phyloP scores from a whole-genome alignment of 2,329 filamentous ascomycete genomes.

The Pseudogymnoascus sp. region DNA sequence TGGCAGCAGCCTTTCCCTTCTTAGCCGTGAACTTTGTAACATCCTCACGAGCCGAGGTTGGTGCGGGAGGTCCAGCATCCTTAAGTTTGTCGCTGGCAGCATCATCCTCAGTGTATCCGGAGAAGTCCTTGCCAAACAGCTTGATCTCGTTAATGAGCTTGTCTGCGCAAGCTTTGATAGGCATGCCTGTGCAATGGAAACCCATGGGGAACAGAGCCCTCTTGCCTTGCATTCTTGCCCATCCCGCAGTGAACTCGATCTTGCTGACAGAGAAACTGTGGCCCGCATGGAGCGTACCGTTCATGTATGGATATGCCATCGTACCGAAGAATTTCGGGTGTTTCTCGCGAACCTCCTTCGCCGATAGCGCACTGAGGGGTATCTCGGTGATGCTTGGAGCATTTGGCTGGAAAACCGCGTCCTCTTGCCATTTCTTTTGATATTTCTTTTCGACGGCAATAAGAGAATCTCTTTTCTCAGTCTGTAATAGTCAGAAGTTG shows the following conservation, averaged over 20 bases:
- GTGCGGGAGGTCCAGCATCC: conserved; percentile 45
- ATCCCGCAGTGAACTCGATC: conserved; percentile 84
- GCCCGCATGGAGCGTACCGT: conserved; percentile 80
- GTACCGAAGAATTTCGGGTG: conserved; percentile 87
- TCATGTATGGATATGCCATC: conserved; percentile 76
- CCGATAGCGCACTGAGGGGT: conserved; percentile 64
- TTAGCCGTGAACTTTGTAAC: conserved; percentile 86
- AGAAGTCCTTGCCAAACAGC: conserved; percentile 81
- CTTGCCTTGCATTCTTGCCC: conserved; percentile 86
- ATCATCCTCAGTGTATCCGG: conserved; percentile 61
- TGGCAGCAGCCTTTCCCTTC: conserved; percentile 85
- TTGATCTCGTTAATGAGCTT: conserved; percentile 87
- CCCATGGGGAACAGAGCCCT: conserved; percentile 81
- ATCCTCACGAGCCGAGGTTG: conserved; percentile 67
- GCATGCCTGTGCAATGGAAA: conserved; percentile 95
- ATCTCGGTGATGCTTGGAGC: conserved; percentile 74
- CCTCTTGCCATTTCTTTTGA: conserved; percentile 74
- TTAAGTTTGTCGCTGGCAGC: conserved; percentile 44
- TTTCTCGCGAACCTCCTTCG: conserved; percentile 69
- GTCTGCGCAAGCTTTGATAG: conserved; percentile 95
- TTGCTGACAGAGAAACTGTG: conserved; percentile 91
- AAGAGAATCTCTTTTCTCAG: conserved; percentile 78
- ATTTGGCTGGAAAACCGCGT: conserved; percentile 74
- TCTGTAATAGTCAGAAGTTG: conserved; percentile 38
- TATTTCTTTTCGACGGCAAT: conserved; percentile 86